Percentiles rank a stretch among this genome's conserved stretches.
These are phyloP conservation scores for Coffea canephora DNA, from an alignment of 257 asterid genomes.

Conservation along the genomic window DNA sequence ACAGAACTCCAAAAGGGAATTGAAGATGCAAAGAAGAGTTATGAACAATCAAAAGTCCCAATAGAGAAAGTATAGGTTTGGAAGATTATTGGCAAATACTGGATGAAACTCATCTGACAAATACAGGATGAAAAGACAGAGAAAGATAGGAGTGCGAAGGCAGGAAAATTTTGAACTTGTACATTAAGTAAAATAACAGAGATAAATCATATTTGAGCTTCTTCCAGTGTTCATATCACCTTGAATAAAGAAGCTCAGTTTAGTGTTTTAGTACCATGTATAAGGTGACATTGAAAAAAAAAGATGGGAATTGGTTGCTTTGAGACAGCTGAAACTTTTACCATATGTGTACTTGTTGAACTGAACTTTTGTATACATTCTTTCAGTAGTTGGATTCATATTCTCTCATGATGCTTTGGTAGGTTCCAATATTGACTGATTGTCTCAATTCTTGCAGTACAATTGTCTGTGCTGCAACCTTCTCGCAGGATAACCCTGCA, in stretches of 20 bases:
- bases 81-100: not conserved
- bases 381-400: not conserved
- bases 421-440: not conserved
- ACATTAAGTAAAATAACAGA: conserved; percentile 10
- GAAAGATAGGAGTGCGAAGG: conserved; percentile 7
- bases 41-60: conserved; percentile 40
- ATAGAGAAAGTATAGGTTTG: not conserved
- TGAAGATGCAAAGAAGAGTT: conserved; percentile 54
- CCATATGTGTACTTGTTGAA: no score
- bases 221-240: not conserved
- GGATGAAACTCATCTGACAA: not conserved
- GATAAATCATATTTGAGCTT: conserved; percentile 10
- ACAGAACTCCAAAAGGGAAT: conserved; percentile 52
- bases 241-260: not conserved
- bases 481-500: no score
- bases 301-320: not conserved
- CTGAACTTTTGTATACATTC: not conserved
- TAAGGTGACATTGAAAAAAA: not conserved
- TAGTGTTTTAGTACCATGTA: not conserved
- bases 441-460: not conserved
- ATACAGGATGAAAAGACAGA: not conserved
- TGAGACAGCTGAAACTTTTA: not conserved
- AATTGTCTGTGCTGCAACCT: no score
- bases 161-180: conserved; percentile 15
- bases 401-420: not conserved